Base-by-base conservation (phyloP, 1,284 basidiomycete species). In the Ganoderma sp. region DNA sequence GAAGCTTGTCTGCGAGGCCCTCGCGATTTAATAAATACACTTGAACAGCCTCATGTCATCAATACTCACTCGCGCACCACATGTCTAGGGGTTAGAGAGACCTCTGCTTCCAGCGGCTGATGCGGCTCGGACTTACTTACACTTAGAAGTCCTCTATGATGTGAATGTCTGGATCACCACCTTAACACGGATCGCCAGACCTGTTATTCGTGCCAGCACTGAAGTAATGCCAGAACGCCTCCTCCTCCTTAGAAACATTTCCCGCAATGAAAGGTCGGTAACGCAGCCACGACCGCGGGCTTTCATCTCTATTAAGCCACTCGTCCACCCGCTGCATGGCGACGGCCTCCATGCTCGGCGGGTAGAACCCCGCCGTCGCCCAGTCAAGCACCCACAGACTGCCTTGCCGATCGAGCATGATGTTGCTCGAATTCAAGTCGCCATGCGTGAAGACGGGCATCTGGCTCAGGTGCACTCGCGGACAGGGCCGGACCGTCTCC, bases 321-420 rank as follows among this genome's bases (percentile, higher is more conserved):
- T 39, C 37, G 1, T 65, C 59, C 19, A 69, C 39, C 9, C 42
- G 48, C 15, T 34, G 65, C 65, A 67, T 67, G 15, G 45, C 54
- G 6, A 67, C 39, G 2, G 70, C 48, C 56, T 75, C 73, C 10
- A 75, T 59, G 43, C 63, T 72, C 17, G 60, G 41, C 2, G 75
- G 75, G 60, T 72, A 75, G 57, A 71, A 76, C 8, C 71, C 71
- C 0, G 67, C 64, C 8, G 66, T 52, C 0, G 19, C 71, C 75
- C 75, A 76, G 52, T 76, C 75, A 4, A 75, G 42, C 6, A 75
- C 32, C 74, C 75, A 76, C 39, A 76, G 58, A n/a, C 59, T 41
- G 1, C 72, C 73, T 5, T 69, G 61, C 15, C 72, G 67, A 39
- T 69, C 68, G 39, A 75, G 67, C 4, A 75, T 7, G 15, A 74